phyloP scores from a whole-genome alignment of 441 rosid species.

The Cnidoscolus chayamansa region DNA sequence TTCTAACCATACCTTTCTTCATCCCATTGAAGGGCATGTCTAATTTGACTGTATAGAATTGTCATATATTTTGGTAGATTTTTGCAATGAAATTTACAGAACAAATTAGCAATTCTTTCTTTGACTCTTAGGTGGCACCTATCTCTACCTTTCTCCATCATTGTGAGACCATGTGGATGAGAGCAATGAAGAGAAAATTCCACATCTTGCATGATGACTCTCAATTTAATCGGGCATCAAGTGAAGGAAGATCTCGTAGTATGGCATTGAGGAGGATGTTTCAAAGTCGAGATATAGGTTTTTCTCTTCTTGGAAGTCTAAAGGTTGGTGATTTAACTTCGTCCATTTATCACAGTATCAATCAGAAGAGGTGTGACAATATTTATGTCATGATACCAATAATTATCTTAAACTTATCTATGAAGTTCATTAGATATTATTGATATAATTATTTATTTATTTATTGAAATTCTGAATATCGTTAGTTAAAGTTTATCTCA shows the following conservation, averaged over 20 bases:
- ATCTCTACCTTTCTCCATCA: slow-evolving; percentile 56
- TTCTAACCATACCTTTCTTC: slow-evolving; percentile 7
- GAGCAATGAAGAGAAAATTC: slow-evolving; percentile 26
- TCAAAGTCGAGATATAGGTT: slow-evolving; percentile 49
- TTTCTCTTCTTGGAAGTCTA: slow-evolving; percentile 64
- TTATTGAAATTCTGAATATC: too few species aligned
- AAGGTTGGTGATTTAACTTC: slow-evolving; percentile 48
- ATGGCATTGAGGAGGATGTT: slow-evolving; percentile 49
- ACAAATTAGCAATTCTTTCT: slow-evolving; percentile 17
- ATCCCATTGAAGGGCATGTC: slow-evolving; percentile 3
- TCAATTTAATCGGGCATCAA: slow-evolving; percentile 23
- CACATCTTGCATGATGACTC: slow-evolving; percentile 19
- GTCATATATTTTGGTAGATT: not conserved
- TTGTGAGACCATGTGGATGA: slow-evolving; percentile 51
- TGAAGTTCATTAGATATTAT: too few species aligned
- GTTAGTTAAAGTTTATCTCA: too few species aligned
- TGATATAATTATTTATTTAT: too few species aligned
- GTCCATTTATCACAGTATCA: not conserved
- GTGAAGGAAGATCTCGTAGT: slow-evolving; percentile 32
- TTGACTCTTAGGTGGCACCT: slow-evolving; percentile 58
- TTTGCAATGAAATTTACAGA: not conserved
- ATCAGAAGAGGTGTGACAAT: too few species aligned
- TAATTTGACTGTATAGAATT: not conserved
- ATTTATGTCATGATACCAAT: too few species aligned
- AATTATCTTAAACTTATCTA: too few species aligned